Conservation (phyloP, 2,329 filamentous ascomycete species). For the Exophiala mesophila region DNA sequence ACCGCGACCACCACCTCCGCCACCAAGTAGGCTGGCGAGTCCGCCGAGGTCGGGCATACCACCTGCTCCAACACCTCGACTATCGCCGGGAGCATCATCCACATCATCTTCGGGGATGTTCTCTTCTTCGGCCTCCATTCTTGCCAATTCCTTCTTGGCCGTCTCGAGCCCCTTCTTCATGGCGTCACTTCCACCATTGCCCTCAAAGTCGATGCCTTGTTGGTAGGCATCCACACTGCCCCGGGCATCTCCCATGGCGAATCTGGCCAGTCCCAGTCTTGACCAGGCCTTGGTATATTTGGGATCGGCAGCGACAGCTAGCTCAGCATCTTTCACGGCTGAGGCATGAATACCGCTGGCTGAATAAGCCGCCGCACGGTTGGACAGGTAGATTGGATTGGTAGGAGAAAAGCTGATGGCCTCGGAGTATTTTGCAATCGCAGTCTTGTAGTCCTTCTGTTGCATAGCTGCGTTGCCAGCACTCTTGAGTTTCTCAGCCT, state of each 20-base stretch:
- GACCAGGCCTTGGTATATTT: slow-evolving; percentile 98
- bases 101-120: slow-evolving; percentile 48
- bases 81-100: slow-evolving; percentile 46
- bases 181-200: slow-evolving; percentile 87
- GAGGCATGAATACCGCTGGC: slow-evolving; percentile 78
- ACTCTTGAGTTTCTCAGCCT: slow-evolving; percentile 83
- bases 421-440: slow-evolving; percentile 82
- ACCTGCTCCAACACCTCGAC: slow-evolving; percentile 40
- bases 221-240: slow-evolving; percentile 93
- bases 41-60: slow-evolving; percentile 68
- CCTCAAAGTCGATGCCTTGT: slow-evolving; percentile 88
- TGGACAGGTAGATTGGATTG: slow-evolving; percentile 96
- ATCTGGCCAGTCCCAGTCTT: slow-evolving; percentile 82
- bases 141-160: slow-evolving; percentile 78
- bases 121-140: slow-evolving; percentile 58
- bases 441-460: slow-evolving; percentile 77
- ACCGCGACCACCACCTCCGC: slow-evolving; percentile 53
- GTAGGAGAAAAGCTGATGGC: slow-evolving; percentile 74
- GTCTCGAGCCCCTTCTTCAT: slow-evolving; percentile 98
- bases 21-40: slow-evolving; percentile 66
- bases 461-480: slow-evolving; percentile 94
- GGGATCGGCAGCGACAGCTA: slow-evolving; percentile 81
- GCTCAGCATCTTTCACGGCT: slow-evolving; percentile 81
- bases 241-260: slow-evolving; percentile 83
- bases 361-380: slow-evolving; percentile 90